Conservation (phyloP, 306 rosid species). For the Vigna unguiculata region DNA sequence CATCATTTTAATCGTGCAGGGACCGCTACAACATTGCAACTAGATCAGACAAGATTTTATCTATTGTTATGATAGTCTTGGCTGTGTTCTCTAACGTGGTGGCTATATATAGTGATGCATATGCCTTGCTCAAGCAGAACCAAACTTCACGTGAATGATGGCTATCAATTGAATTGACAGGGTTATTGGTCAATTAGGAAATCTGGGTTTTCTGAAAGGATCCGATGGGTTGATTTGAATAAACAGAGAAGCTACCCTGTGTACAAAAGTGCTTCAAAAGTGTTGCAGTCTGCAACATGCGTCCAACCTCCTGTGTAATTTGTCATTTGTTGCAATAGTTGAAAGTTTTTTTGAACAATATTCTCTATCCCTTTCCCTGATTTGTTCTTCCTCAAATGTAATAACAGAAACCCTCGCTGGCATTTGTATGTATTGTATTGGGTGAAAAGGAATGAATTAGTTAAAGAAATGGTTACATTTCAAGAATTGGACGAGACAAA, state of each 20-base stretch:
- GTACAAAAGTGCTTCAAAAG: slow-evolving; percentile 54
- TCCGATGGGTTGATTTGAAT: slow-evolving; percentile 49
- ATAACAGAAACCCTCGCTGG: slow-evolving; percentile 37
- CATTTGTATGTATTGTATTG: slow-evolving; percentile 36
- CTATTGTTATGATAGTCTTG: slow-evolving; percentile 67
- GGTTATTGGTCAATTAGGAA: slow-evolving; percentile 38
- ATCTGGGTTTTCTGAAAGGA: slow-evolving; percentile 58
- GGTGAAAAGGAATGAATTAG: slow-evolving; percentile 31
- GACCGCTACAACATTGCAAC: slow-evolving; percentile 77
- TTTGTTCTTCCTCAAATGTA: slow-evolving; percentile 44
- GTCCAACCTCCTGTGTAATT: slow-evolving; percentile 43
- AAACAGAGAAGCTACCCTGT: slow-evolving; percentile 48
- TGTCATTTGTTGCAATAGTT: slow-evolving; percentile 34
- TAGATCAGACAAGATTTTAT: slow-evolving; percentile 69
- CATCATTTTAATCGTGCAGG: slow-evolving; percentile 54
- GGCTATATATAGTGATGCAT: slow-evolving; percentile 90
- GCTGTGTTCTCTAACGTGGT: slow-evolving; percentile 80
- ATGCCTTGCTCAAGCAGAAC: slow-evolving; percentile 74
- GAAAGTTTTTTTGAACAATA: slow-evolving; percentile 26
- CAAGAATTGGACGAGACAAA: slow-evolving; percentile 15
- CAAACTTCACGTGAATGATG: slow-evolving; percentile 52
- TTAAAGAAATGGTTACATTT: slow-evolving; percentile 23
- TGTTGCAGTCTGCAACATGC: slow-evolving; percentile 49
- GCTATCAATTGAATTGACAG: slow-evolving; percentile 39
- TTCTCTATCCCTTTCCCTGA: slow-evolving; percentile 45